Base-by-base conservation (phyloP, 495 filamentous ascomycete genomes). In the Penicillium flavigenum region DNA sequence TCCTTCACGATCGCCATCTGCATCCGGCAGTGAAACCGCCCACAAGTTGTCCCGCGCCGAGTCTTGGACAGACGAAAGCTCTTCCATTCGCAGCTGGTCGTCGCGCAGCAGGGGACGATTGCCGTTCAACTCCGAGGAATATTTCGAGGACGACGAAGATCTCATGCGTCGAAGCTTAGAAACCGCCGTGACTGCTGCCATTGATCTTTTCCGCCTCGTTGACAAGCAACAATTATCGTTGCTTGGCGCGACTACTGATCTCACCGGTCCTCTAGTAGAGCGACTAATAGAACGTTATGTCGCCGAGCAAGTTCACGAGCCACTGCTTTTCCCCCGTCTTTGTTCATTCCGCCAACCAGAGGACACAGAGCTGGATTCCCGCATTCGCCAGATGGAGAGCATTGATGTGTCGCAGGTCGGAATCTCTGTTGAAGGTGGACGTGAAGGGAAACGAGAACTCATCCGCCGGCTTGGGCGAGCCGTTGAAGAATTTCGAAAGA, bases 401-500 rank as follows among this genome's bases (percentile, higher is more conserved):
- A 87, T 99, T 51, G 94, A 99, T 67, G 87, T 99, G 42, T 91
- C 91, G 3, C 95, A 99, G 72, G 84, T 98, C 29, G 95, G 95
- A 2, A 91, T 98, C 42, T 77, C 81, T 16, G 87, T 95, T 43
- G 88, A 91, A 54, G 86, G 83, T 22, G 90, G 89, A 1, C 79
- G 78, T 38, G 75, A 76, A 59, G 87, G 82, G 11, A 96, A 91
- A 64, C 82, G 86, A 51, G 86, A 90, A 64, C 75, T 96, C 24
- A 79, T 87, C 12, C 73, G 81, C 14, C 81, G 91, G 26, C 77
- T 99, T 6, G 77, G 79, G 8, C 85, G 81, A 57, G 95, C 88
- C 3, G 89, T 96, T 7, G 91, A 96, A 46, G 89, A 91, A 57
- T 97, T 98, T 71, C 84, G 90, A 54, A 93, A 89, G 66, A 89